Evolutionary conservation across 1,284 basidiomycete genomes (phyloP).

Genomic region (Cryptococcus jaspeensis): DNA sequence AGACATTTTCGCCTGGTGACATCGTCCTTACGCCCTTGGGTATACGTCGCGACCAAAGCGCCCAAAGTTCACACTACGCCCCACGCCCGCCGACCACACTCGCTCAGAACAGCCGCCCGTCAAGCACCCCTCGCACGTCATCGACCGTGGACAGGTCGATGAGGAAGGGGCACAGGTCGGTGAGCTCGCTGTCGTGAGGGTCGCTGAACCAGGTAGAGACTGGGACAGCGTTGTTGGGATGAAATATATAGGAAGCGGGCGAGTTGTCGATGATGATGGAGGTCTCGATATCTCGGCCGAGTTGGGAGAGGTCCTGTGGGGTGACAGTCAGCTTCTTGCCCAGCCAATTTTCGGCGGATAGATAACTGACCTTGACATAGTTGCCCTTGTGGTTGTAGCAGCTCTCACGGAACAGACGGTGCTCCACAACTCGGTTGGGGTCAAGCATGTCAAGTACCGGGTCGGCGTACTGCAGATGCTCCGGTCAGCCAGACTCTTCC

Average conservation of each 20-base stretch:
- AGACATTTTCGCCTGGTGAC: too few relatives aligned
- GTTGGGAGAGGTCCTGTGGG: conserved; percentile 85
- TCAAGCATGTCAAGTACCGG: conserved; percentile 97
- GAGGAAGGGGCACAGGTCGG: conserved; percentile 91
- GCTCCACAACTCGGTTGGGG: conserved; percentile 85
- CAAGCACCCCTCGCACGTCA: conserved; percentile 90
- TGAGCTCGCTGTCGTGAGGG: conserved; percentile 94
- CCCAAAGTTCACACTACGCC: too few relatives aligned
- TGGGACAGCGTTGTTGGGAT: conserved; percentile 97
- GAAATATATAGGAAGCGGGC: conserved; percentile 98
- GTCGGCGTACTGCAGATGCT: conserved; percentile 76
- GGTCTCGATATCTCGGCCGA: conserved; percentile 87
- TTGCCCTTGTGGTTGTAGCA: conserved; percentile 99
- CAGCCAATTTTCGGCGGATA: not conserved
- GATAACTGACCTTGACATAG: conserved; percentile 82
- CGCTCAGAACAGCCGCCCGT: conserved; percentile 44
- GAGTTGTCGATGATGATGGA: conserved; percentile 99
- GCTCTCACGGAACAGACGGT: conserved; percentile 94
- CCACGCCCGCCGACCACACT: too few relatives aligned
- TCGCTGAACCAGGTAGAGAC: conserved; percentile 99
- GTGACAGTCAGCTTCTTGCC: not conserved
- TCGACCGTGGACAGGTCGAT: conserved; percentile 79
- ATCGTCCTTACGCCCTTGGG: too few relatives aligned
- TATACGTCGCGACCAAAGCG: too few relatives aligned
- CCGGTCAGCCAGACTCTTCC: not conserved